Evolutionary conservation across 192 early-diverging fungal genomes (phyloP).

Genomic region (Rhizophagus clarus): DNA sequence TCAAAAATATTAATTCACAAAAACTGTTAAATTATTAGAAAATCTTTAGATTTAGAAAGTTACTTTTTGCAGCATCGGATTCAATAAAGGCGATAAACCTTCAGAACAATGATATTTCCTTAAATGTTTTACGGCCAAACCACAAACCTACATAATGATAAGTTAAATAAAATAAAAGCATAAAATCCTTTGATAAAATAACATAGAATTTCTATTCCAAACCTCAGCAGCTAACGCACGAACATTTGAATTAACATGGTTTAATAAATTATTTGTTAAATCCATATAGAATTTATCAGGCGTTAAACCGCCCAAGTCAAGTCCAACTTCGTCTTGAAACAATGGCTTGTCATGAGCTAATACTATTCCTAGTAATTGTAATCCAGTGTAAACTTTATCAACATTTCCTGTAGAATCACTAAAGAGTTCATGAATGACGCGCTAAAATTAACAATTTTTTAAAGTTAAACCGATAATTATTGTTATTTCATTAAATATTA

Average conservation of each 20-base stretch:
- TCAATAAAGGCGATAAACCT: neutral
- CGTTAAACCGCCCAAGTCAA: constrained; percentile 39
- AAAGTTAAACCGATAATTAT: neutral
- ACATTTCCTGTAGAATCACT: constrained; percentile 39
- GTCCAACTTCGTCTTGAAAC: constrained; percentile 44
- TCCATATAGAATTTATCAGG: constrained; percentile 47
- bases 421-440: constrained; percentile 48
- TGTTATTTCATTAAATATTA: neutral
- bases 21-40: neutral
- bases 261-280: constrained; percentile 46
- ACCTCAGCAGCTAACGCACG: constrained; percentile 62
- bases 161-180: neutral
- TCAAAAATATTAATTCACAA: neutral
- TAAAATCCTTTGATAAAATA: neutral
- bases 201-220: neutral
- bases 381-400: constrained; percentile 55
- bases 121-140: neutral
- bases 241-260: constrained; percentile 38
- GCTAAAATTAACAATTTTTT: constrained; percentile 33
- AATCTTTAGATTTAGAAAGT: neutral
- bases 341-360: constrained; percentile 55
- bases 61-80: constrained; percentile 7
- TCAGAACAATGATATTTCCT: constrained; percentile 14
- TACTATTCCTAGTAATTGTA: constrained; percentile 61
- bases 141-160: constrained; percentile 1